Conservation (phyloP, 2,329 filamentous ascomycete genomes). For the Ophiocordyceps camponoti-saundersi region DNA sequence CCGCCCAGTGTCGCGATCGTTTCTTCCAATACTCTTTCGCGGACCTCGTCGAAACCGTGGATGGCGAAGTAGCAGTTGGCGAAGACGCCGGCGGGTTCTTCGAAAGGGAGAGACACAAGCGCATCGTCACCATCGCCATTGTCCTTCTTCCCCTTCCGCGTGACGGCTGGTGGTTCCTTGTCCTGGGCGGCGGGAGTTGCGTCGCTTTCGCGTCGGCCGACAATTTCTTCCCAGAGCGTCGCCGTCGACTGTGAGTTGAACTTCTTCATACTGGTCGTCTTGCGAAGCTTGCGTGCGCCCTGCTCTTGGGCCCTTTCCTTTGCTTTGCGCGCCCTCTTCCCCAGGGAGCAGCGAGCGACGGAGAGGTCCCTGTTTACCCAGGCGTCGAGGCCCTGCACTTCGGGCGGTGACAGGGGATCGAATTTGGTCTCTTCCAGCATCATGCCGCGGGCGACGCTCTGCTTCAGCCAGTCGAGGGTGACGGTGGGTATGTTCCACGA, state of each 20-base stretch:
- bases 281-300: slow-evolving; percentile 58
- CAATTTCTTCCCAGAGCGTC: slow-evolving; percentile 74
- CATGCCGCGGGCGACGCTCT: slow-evolving; percentile 76
- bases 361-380: slow-evolving; percentile 37
- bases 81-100: slow-evolving; percentile 26
- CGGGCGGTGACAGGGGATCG: slow-evolving; percentile 51
- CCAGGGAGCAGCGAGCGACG: slow-evolving; percentile 26
- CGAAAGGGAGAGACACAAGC: too few relatives aligned
- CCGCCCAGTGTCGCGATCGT: slow-evolving; percentile 32
- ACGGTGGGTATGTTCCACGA: slow-evolving; percentile 70
- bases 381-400: slow-evolving; percentile 61
- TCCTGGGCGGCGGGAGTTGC: too few relatives aligned
- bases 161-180: too few relatives aligned
- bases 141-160: too few relatives aligned
- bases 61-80: slow-evolving; percentile 40
- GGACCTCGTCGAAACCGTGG: slow-evolving; percentile 37
- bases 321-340: slow-evolving; percentile 41
- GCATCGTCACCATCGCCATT: too few relatives aligned
- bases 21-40: slow-evolving; percentile 28
- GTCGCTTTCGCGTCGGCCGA: slow-evolving; percentile 23
- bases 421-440: slow-evolving; percentile 77
- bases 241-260: slow-evolving; percentile 63
- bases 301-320: slow-evolving; percentile 13
- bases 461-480: slow-evolving; percentile 67
- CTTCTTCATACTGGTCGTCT: slow-evolving; percentile 75